A percentile compares a stretch with the other conserved stretches of the same genome.
Conservation (phyloP, 75 land plant species). For the Ceratopteris richardii region DNA sequence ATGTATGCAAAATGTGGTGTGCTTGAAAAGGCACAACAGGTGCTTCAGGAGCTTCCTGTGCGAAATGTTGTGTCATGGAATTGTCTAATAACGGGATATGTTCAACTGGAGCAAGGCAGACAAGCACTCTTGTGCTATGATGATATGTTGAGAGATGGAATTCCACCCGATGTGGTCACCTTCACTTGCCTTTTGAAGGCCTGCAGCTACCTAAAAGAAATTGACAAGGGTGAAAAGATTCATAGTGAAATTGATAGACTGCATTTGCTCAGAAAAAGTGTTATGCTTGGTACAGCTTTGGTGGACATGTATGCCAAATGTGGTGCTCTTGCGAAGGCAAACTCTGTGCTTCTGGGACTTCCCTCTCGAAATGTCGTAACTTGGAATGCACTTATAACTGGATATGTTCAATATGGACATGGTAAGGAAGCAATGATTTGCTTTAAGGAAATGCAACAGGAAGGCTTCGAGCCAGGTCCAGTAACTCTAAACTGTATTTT, state of each 20-base stretch:
- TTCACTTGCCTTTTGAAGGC: conserved; percentile 6
- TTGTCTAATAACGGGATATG: conserved; percentile 15
- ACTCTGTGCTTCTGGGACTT: conserved; percentile 41
- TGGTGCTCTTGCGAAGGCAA: conserved; percentile 36
- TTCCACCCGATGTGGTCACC: conserved; percentile 12
- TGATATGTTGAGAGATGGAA: too few species aligned
- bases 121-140: too few species aligned
- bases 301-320: conserved; percentile 69
- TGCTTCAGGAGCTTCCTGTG: background rate
- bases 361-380: conserved; percentile 46
- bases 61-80: conserved; percentile 27
- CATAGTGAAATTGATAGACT: too few species aligned
- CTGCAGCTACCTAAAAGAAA: too few species aligned
- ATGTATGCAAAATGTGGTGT: too few species aligned
- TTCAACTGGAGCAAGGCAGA: too few species aligned
- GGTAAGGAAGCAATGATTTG: conserved; percentile 34
- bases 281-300: conserved; percentile 42
- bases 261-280: too few species aligned
- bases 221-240: too few species aligned
- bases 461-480: conserved; percentile 34
- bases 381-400: conserved; percentile 63
- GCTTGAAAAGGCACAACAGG: too few species aligned
- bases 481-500: conserved; percentile 59
- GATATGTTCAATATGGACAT: conserved; percentile 62
- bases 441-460: conserved; percentile 43